Evolutionary conservation across 1,284 basidiomycete species (phyloP).

Genomic region (Pseudozyma sp.): DNA sequence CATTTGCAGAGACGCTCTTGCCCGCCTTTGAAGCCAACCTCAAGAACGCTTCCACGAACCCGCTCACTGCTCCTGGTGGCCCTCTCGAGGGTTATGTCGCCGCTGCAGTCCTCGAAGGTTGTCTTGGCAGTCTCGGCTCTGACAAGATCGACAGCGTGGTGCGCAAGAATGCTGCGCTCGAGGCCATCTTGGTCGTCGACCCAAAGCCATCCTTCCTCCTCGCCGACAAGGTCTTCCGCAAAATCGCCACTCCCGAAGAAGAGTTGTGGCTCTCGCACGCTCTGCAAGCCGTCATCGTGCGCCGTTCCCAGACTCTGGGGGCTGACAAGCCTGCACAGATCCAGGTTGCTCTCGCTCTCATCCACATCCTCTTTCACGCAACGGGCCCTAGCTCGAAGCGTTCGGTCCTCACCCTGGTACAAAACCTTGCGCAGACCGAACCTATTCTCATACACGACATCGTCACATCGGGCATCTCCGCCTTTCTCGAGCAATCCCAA

Average conservation of each 20-base stretch:
- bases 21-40: slow-evolving; percentile 59
- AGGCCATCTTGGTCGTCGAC: slow-evolving; percentile 42
- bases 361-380: slow-evolving; percentile 49
- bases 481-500: slow-evolving; percentile 37
- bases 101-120: slow-evolving; percentile 47
- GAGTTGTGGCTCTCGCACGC: slow-evolving; percentile 58
- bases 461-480: slow-evolving; percentile 40
- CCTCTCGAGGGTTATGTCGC: slow-evolving; percentile 65
- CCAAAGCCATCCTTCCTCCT: slow-evolving; percentile 67
- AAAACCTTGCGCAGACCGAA: slow-evolving; percentile 23
- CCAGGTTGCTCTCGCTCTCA: slow-evolving; percentile 43
- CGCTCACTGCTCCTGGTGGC: slow-evolving; percentile 57
- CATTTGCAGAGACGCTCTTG: slow-evolving; percentile 56
- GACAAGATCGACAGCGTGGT: slow-evolving; percentile 44
- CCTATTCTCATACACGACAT: slow-evolving; percentile 44
- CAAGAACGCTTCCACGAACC: slow-evolving; percentile 57
- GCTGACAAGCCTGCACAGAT: slow-evolving; percentile 41
- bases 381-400: slow-evolving; percentile 36
- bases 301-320: slow-evolving; percentile 13
- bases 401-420: slow-evolving; percentile 20
- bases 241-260: slow-evolving; percentile 51
- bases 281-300: slow-evolving; percentile 34
- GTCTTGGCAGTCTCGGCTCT: slow-evolving; percentile 33
- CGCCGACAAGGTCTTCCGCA: slow-evolving; percentile 62
- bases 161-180: slow-evolving; percentile 42